Evolutionary conservation across 345 rosid genomes (phyloP).

Genomic region (Alliaria petiolata): DNA sequence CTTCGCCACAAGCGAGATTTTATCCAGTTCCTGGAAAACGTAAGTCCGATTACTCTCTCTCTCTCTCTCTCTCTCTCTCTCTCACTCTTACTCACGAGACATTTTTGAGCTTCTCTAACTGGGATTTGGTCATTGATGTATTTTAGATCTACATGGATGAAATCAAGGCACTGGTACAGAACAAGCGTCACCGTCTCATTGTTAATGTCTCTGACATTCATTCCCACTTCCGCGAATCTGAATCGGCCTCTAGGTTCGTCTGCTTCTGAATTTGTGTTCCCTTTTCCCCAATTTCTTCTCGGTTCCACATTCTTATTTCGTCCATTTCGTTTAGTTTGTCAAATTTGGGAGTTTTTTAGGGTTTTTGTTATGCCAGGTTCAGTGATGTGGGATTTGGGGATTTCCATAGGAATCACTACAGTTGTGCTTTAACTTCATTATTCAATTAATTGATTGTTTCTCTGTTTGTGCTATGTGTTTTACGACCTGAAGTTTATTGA

Average conservation of each 20-base stretch:
- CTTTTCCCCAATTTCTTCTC: not conserved
- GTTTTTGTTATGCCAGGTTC: not conserved
- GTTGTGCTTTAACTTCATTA: no score
- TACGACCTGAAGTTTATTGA: not conserved
- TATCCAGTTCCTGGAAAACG: constrained; percentile 68
- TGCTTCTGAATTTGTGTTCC: not conserved
- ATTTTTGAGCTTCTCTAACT: not conserved
- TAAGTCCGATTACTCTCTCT: constrained; percentile 13
- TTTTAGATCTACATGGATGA: constrained; percentile 71
- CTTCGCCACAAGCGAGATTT: constrained; percentile 77
- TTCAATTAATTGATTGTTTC: not conserved
- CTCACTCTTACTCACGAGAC: not conserved
- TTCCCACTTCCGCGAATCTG: constrained; percentile 45
- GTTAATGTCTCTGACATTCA: constrained; percentile 89
- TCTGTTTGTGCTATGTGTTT: not conserved
- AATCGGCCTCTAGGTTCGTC: constrained; percentile 54
- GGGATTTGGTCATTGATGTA: not conserved
- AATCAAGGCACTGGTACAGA: constrained; percentile 75
- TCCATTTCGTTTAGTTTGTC: not conserved
- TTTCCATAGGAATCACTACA: not conserved
- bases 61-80: not conserved
- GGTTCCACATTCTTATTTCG: not conserved
- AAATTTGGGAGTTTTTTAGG: not conserved
- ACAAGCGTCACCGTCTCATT: constrained; percentile 90
- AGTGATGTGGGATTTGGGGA: not conserved